Percentiles rank a stretch among this genome's conserved stretches.
These are phyloP conservation scores for Tricharina praecox DNA, from an alignment of 495 filamentous ascomycete species.

Conservation along the genomic window DNA sequence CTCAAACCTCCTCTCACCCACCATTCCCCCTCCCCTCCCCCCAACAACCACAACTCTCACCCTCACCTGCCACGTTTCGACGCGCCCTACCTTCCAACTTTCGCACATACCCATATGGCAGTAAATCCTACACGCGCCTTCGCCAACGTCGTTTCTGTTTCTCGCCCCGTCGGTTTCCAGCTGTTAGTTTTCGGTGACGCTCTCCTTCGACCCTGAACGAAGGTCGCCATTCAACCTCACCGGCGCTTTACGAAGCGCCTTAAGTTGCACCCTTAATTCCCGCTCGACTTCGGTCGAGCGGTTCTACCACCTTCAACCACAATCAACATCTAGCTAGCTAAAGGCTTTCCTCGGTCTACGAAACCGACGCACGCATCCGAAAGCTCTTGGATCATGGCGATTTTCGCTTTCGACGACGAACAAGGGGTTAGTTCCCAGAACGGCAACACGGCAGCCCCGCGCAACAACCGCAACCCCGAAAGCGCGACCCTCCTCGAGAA, in stretches of 20 bases:
- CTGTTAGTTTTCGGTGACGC: not conserved
- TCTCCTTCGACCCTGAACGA: constrained; percentile 2
- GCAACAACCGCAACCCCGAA: not conserved
- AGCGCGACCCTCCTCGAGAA: not conserved
- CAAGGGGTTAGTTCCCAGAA: not conserved
- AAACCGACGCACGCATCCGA: not conserved
- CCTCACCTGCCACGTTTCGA: too few relatives aligned
- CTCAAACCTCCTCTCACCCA: too few relatives aligned
- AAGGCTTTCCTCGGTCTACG: not conserved
- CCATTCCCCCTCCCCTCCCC: too few relatives aligned
- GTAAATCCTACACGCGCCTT: not conserved
- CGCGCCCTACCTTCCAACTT: too few relatives aligned
- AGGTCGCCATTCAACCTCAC: not conserved
- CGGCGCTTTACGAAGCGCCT: constrained; percentile 6
- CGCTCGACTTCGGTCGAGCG: constrained; percentile 12
- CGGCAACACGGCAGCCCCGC: not conserved
- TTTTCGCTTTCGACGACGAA: not conserved
- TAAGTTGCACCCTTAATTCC: constrained; percentile 1
- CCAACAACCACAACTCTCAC: too few relatives aligned
- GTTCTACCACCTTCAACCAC: too few relatives aligned
- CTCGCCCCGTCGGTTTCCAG: not conserved
- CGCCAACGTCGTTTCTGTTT: not conserved
- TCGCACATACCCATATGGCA: constrained; percentile 3
- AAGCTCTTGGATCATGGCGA: not conserved
- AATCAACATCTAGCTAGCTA: too few relatives aligned